phyloP scores from a whole-genome alignment of 1,139 yeast genomes.

The Suhomyces panamericanus region DNA sequence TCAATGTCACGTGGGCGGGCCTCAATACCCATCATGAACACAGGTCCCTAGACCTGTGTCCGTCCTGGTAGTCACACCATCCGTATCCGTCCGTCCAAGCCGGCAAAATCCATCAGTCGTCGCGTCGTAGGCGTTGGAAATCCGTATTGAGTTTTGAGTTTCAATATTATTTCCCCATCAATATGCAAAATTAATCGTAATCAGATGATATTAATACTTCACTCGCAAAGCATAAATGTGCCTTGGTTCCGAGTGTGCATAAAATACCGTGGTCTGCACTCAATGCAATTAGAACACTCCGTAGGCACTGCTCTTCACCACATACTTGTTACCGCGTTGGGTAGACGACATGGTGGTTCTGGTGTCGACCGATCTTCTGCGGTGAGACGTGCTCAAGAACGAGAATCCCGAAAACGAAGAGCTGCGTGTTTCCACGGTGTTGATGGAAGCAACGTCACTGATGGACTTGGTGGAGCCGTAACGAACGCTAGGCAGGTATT shows the following conservation, averaged over 20 bases:
- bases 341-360: conserved; percentile 6
- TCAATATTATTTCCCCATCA: too few relatives aligned
- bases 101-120: background rate
- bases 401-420: conserved; percentile 39
- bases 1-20: conserved; percentile 9
- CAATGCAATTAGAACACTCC: conserved; percentile 10
- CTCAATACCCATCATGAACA: conserved; percentile 7
- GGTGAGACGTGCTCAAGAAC: conserved; percentile 19
- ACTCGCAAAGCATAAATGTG: too few relatives aligned
- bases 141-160: too few relatives aligned
- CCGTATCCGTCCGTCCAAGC: background rate
- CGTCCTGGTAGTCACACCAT: too few relatives aligned
- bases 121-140: background rate
- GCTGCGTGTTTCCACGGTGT: conserved; percentile 27
- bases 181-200: too few relatives aligned
- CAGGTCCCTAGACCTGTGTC: too few relatives aligned
- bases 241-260: too few relatives aligned
- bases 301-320: conserved; percentile 22
- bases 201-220: too few relatives aligned
- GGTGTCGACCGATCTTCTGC: conserved; percentile 11
- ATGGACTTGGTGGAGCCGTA: conserved; percentile 6
- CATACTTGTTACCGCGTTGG: conserved; percentile 21
- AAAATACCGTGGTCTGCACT: too few relatives aligned
- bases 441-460: conserved; percentile 32
- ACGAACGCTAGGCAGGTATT: conserved; percentile 10